phyloP scores from a whole-genome alignment of 2,329 filamentous ascomycete genomes.

The Sporothrix protearum region DNA sequence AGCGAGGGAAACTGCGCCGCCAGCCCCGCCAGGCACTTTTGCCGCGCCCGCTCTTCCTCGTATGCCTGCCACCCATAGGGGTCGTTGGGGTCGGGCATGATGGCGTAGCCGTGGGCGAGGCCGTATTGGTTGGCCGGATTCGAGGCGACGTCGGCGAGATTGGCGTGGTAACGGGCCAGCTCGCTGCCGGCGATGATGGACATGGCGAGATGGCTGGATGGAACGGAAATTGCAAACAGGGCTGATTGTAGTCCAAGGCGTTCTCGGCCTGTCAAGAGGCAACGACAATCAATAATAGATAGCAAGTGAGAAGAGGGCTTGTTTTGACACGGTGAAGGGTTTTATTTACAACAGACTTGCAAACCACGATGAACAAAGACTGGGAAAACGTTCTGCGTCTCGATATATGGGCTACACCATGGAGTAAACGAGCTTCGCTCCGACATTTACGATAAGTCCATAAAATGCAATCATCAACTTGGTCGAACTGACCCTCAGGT shows the following conservation, averaged over 20 bases:
- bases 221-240: too few species aligned
- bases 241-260: too few species aligned
- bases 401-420: not conserved
- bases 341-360: not conserved
- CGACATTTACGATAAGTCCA: not conserved
- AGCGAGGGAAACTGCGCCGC: not conserved
- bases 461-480: not conserved
- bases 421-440: not conserved
- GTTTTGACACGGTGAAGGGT: too few species aligned
- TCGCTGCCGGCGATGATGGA: not conserved
- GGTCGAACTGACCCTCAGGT: too few species aligned
- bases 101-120: slow-evolving; percentile 16
- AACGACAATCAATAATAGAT: not conserved
- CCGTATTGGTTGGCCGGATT: slow-evolving; percentile 22
- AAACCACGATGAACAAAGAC: not conserved
- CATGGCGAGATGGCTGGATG: not conserved
- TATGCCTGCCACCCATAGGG: slow-evolving; percentile 21
- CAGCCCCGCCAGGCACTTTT: slow-evolving; percentile 6
- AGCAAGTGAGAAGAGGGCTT: too few species aligned
- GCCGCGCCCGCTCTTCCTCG: slow-evolving; percentile 12
- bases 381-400: not conserved
- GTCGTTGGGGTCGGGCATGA: slow-evolving; percentile 14
- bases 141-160: slow-evolving; percentile 14
- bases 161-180: not conserved
- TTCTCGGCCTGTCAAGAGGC: not conserved